These are phyloP conservation scores for Ogataea saltuana DNA, from an alignment of 805 yeast species.

Conservation along the genomic window DNA sequence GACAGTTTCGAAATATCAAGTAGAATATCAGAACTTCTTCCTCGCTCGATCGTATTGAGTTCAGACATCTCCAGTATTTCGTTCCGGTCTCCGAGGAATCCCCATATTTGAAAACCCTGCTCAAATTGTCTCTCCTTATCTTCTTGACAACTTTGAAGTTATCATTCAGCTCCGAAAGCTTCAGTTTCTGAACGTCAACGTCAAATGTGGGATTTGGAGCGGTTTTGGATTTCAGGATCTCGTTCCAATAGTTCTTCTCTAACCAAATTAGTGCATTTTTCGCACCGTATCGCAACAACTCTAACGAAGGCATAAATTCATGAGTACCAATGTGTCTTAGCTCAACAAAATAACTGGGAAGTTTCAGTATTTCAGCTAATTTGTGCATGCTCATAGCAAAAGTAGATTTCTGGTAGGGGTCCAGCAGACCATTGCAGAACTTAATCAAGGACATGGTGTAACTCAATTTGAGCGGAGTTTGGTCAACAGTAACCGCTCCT, in stretches of 20 bases:
- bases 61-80: slow-evolving; percentile 45
- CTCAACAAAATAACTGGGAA: slow-evolving; percentile 87
- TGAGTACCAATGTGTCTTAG: slow-evolving; percentile 90
- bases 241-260: slow-evolving; percentile 69
- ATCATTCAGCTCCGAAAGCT: slow-evolving; percentile 29
- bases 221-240: slow-evolving; percentile 26
- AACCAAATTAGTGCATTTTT: slow-evolving; percentile 75
- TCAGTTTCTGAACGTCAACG: slow-evolving; percentile 17
- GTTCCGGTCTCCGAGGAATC: slow-evolving; percentile 43
- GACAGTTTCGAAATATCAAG: slow-evolving; percentile 35
- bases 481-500: slow-evolving; percentile 26
- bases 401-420: slow-evolving; percentile 78
- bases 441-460: slow-evolving; percentile 76
- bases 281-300: slow-evolving; percentile 61
- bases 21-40: slow-evolving; percentile 27
- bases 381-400: slow-evolving; percentile 77
- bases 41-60: slow-evolving; percentile 21
- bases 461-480: slow-evolving; percentile 45
- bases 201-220: slow-evolving; percentile 26
- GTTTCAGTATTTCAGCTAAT: slow-evolving; percentile 64
- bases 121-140: slow-evolving; percentile 47
- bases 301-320: slow-evolving; percentile 73
- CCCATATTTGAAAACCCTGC: slow-evolving; percentile 41
- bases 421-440: slow-evolving; percentile 89
- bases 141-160: slow-evolving; percentile 50